Base-by-base conservation (phyloP, 2,329 filamentous ascomycete species). In the Aureobasidium uvarum region DNA sequence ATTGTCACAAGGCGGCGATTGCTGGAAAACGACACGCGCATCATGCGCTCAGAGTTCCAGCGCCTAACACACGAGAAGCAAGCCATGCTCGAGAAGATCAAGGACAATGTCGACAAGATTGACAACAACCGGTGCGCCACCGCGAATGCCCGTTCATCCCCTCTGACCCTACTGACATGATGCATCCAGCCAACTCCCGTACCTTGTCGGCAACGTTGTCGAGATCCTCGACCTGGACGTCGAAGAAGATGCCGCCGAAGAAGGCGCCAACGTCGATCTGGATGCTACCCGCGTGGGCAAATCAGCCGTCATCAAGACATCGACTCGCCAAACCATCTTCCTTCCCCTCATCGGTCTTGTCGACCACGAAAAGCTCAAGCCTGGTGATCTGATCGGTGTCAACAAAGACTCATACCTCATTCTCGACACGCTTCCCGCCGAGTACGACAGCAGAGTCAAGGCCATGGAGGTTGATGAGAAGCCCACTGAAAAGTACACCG, bases 381-480 rank as follows among this genome's bases (percentile, higher is more conserved):
- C 95, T 1, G 94, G 89, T 72, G 96, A 99, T 75, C 85, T 99
- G 55, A 99, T 99, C 68, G 95, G 95, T 78, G 93, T 99, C 66
- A 98, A 99, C 79, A 99, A 99, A 81, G 96, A 99, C 74, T 98
- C 94, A 66, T 99, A 99, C 77, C 87, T 99, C 41, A 91, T 99
- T 70, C 85, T 99, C 66, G 96, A 99, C 76, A 99, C 95, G 28
- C 84, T 99, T 70, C 95, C 95, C 1, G 95, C 95, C 54, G 96
- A 99, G 78, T 99, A 99, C 75, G 95, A 99, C 76, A 98, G 94
- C 80, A 88, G 95, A 78, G 95, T 99, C 70, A 99, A 99, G 83
- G 96, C 96, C 41, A 99, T 99, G 95, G 96, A 99, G 82, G 95
- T 99, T 8, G 95, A 99, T 74, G 96, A 99, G 85, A 99, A 99